Percentiles rank a stretch among this genome's conserved stretches.
Evolutionary conservation across 352 stramenopile genomes (phyloP).

Genomic region (Globisporangium yorkense): DNA sequence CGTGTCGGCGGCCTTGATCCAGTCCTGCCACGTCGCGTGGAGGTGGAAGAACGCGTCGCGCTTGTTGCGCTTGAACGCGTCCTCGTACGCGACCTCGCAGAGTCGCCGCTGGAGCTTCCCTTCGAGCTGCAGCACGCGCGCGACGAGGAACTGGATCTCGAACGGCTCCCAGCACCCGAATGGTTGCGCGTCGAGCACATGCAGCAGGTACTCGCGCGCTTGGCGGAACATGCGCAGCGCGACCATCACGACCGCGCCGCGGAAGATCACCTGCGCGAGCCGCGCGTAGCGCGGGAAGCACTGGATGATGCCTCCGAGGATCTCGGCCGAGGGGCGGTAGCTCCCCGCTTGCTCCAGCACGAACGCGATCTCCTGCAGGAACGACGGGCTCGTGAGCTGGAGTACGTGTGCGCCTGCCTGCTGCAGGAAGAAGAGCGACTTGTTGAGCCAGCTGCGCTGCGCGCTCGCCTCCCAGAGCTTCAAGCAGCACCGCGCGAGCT

Average conservation of each 20-base stretch:
- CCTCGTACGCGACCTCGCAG: slow-evolving; percentile 59
- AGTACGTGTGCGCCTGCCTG: slow-evolving; percentile 36
- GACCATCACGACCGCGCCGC: slow-evolving; percentile 53
- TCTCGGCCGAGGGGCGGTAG: slow-evolving; percentile 40
- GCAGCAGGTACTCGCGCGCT: slow-evolving; percentile 60
- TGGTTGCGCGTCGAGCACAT: slow-evolving; percentile 43
- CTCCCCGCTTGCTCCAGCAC: slow-evolving; percentile 36
- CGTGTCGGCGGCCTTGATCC: slow-evolving; percentile 39
- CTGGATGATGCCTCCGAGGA: slow-evolving; percentile 44
- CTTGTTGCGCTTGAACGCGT: slow-evolving; percentile 35
- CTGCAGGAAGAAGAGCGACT: slow-evolving; percentile 44
- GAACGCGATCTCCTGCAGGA: slow-evolving; percentile 54
- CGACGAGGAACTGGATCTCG: slow-evolving; percentile 61
- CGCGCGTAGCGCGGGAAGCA: slow-evolving; percentile 53
- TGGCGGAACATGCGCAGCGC: slow-evolving; percentile 54
- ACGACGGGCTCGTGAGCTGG: slow-evolving; percentile 40
- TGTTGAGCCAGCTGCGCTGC: slow-evolving; percentile 27
- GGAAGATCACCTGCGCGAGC: slow-evolving; percentile 58
- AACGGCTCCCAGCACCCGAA: slow-evolving; percentile 34
- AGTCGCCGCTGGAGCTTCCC: slow-evolving; percentile 27
- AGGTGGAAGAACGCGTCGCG: slow-evolving; percentile 15
- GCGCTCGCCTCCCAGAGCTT: slow-evolving; percentile 27
- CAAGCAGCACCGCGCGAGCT: slow-evolving; percentile 38
- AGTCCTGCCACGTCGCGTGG: slow-evolving; percentile 50
- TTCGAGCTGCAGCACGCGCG: slow-evolving; percentile 53